Base-by-base conservation (phyloP, 495 filamentous ascomycete species). In the Penicillium coprophilum region DNA sequence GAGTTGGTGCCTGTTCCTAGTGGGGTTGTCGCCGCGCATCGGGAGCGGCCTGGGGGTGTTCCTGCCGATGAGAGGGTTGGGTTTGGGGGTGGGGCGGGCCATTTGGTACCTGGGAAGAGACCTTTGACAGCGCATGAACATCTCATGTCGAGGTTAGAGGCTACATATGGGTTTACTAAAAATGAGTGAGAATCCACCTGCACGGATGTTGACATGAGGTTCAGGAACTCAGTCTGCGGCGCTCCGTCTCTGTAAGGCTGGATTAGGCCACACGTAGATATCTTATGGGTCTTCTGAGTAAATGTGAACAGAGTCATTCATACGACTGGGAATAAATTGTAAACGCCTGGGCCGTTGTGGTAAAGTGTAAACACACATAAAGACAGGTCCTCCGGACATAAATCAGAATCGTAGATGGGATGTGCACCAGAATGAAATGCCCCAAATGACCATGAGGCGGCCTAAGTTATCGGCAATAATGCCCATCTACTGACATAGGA, bases 91-190 rank as follows among this genome's bases (percentile, higher is more conserved):
- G 71, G 73, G 24, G 71, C 74, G 32, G 76, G 71, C 6, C 45
- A 44, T 19, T 45, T 78, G 51, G 69, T 68, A 56, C 75, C 77
- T 0, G 81, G 78, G 57, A 79, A 79, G 52, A 79, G 79, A 65
- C 80, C 82, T 21, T 68, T 96, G 67, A 97, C 94, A 27, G 92
- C 94, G 9, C 77, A 81, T 62, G 88, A 92, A 71, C 92, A 97
- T 80, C 75, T 97, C 70, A 78, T 84, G 65, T 82, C 82, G 70
- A 75, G 89, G 61, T 71, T 96, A 65, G 81, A 73, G 50, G 90
- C 87, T 10, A 93, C 90, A 17, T 96, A 96, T 77, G 79, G 76
- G 15, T 76, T 82, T 61, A 71, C 55, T 20, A 69, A 71, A 59
- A 55, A 69, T 28, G 48, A 51, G 15, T 66, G 55, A 52, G 38